Conservation (phyloP, 108 stramenopile genomes). For the Nitzschia sp. region DNA sequence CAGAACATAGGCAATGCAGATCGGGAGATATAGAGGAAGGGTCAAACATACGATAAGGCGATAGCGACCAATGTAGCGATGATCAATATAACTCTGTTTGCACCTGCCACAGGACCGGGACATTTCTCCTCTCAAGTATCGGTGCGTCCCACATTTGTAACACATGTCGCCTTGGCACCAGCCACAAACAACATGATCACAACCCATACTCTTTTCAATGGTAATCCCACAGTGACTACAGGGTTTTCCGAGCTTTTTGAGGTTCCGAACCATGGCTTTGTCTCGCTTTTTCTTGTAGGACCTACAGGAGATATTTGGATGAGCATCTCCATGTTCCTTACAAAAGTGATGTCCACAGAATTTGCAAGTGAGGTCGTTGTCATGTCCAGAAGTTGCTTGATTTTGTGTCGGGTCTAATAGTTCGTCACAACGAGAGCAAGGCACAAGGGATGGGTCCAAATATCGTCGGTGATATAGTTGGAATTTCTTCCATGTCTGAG, state of each 20-base stretch:
- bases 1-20: constrained; percentile 22
- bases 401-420: background rate
- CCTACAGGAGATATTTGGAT: constrained; percentile 14
- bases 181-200: constrained; percentile 52
- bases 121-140: constrained; percentile 29
- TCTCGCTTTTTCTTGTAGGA: background rate
- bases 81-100: constrained; percentile 41
- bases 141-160: constrained; percentile 43
- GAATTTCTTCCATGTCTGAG: constrained; percentile 23
- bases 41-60: constrained; percentile 14
- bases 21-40: constrained; percentile 36
- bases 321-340: constrained; percentile 36
- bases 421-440: constrained; percentile 36
- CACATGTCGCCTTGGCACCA: constrained; percentile 45
- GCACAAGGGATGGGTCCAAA: constrained; percentile 20
- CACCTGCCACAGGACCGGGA: constrained; percentile 39
- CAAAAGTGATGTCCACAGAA: constrained; percentile 32
- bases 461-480: constrained; percentile 16
- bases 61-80: constrained; percentile 30
- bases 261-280: background rate
- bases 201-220: constrained; percentile 39
- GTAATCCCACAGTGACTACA: constrained; percentile 44
- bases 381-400: background rate
- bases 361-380: constrained; percentile 18
- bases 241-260: constrained; percentile 32